Evolutionary conservation across 495 filamentous ascomycete genomes (phyloP).

Genomic region (Letharia lupina): DNA sequence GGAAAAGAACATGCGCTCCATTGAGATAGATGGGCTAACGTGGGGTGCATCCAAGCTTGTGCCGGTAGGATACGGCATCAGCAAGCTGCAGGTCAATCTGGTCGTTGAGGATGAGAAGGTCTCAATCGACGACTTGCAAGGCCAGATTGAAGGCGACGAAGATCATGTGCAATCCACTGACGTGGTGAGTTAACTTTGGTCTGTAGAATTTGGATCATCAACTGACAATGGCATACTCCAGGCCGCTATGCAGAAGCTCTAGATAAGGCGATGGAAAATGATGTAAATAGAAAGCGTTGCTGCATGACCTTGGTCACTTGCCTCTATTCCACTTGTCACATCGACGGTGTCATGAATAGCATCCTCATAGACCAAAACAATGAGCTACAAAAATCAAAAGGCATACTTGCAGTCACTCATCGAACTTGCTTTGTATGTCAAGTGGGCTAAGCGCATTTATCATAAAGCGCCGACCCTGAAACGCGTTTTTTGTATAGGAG

Average conservation of each 20-base stretch:
- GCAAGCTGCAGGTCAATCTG: constrained; percentile 98
- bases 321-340: not conserved
- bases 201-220: constrained; percentile 15
- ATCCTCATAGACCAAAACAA: not conserved
- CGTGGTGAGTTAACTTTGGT: constrained; percentile 47
- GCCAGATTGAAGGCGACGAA: constrained; percentile 79
- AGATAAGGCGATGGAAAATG: constrained; percentile 31
- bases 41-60: constrained; percentile 93
- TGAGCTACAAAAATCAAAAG: not conserved
- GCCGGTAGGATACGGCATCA: constrained; percentile 91
- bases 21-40: constrained; percentile 87
- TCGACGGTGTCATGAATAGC: not conserved
- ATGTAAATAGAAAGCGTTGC: not conserved
- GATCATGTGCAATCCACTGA: constrained; percentile 97
- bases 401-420: not conserved
- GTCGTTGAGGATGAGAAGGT: constrained; percentile 97
- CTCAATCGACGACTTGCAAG: constrained; percentile 78
- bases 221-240: constrained; percentile 23
- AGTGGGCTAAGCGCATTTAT: not conserved
- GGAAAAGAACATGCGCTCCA: constrained; percentile 72
- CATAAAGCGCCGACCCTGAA: not conserved
- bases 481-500: not conserved
- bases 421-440: not conserved
- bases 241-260: constrained; percentile 89
- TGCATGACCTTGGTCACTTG: not conserved